Base-by-base conservation (phyloP, 2,329 filamentous ascomycete species). In the Acrocalymma vagum region DNA sequence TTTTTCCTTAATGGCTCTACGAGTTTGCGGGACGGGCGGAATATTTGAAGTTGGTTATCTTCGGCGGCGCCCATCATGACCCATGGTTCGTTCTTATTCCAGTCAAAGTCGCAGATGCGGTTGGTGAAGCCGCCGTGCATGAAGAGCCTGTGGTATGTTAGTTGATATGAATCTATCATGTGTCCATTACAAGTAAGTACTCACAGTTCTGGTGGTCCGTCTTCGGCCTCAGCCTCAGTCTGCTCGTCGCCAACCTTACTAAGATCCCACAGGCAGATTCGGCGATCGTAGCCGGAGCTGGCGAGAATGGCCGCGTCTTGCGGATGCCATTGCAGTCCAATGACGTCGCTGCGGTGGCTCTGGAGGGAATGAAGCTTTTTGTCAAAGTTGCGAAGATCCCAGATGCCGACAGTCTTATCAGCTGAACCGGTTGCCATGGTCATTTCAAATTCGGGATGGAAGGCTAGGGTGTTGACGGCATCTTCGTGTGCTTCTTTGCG, bases 81-180 rank as follows among this genome's bases (percentile, higher is more conserved):
- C 95, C 95, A 99, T 4, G 93, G 92, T 62, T 96, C 91, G 67
- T 95, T 96, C 56, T 85, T 84, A 72, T 99, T 99, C 93, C 93
- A 99, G 73, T 88, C 93, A 65, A 99, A 99, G 72, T 99, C 95
- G 23, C 90, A 91, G 48, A 99, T 84, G 55, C 95, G 88, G 73
- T 96, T 96, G 9, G 94, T 99, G 75, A 99, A 95, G 21, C 94
- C 94, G 47, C 94, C 94, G 63, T 99, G 94, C 92, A 99, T 97
- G 74, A 99, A 99, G 2, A 99, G 77, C 30, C 88, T 91, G 49
- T 9, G 9, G 1, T 8, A 9, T 20, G 37, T 59, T 45, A 62
- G 54, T 32, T 15, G 15, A 11, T 3, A 23, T 20, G 10, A 22
- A 10, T 14, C 17, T 39, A n/a, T 9, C 27, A 8, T 2, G 10